Percentiles rank a stretch among this genome's conserved stretches.
phyloP scores from a whole-genome alignment of 1,284 basidiomycete species.

The Puccinia hordei region DNA sequence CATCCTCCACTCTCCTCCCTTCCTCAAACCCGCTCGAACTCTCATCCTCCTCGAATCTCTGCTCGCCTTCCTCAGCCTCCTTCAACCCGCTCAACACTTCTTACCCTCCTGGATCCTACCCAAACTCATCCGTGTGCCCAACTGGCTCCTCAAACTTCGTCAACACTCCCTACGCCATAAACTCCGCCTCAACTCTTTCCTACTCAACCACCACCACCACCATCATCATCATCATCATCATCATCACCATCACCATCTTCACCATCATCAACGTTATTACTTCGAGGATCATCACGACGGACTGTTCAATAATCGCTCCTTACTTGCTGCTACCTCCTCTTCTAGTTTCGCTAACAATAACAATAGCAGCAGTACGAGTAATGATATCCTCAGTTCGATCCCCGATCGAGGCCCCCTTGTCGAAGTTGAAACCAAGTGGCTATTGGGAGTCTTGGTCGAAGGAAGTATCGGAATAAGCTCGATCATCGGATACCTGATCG shows the following conservation, averaged over 20 bases:
- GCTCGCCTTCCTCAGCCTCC: slow-evolving; percentile 5
- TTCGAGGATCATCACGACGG: too few species aligned
- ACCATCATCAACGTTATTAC: neutral
- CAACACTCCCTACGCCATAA: neutral
- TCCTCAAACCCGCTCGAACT: slow-evolving; percentile 30
- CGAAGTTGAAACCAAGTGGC: slow-evolving; percentile 47
- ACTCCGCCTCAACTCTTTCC: neutral
- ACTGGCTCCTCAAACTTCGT: neutral
- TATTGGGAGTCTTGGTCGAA: slow-evolving; percentile 41
- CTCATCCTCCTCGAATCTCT: slow-evolving; percentile 36
- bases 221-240: too few species aligned
- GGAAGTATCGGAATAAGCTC: slow-evolving; percentile 22
- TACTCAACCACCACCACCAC: neutral
- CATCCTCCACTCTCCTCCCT: slow-evolving; percentile 30
- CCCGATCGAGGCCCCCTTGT: slow-evolving; percentile 16
- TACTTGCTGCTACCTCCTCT: too few species aligned
- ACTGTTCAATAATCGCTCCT: too few species aligned
- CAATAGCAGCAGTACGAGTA: too few species aligned
- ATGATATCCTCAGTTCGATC: too few species aligned
- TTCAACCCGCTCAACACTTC: slow-evolving; percentile 47
- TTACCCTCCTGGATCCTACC: slow-evolving; percentile 41
- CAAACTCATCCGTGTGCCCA: slow-evolving; percentile 10
- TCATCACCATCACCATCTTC: neutral
- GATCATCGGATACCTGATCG: slow-evolving; percentile 30
- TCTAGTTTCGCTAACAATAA: too few species aligned